phyloP scores from a whole-genome alignment of 2,329 filamentous ascomycete genomes.

The Nemania sp. region DNA sequence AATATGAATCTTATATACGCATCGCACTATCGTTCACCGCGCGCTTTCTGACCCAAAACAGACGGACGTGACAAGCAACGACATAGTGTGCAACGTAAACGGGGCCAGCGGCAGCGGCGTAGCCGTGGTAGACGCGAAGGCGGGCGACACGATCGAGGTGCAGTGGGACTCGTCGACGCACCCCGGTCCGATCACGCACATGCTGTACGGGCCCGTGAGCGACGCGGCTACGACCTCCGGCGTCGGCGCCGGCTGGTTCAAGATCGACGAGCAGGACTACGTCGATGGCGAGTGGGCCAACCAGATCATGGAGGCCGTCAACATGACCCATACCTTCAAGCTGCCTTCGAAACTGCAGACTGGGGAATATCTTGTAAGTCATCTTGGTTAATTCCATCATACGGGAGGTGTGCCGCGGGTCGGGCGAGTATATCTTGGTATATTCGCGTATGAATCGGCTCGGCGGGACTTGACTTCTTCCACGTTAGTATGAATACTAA shows the following conservation, averaged over 20 bases:
- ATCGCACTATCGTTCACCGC: background rate
- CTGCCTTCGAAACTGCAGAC: slow-evolving; percentile 36
- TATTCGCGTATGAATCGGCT: background rate
- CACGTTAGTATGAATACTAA: background rate
- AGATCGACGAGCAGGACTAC: slow-evolving; percentile 35
- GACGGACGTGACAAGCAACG: slow-evolving; percentile 35
- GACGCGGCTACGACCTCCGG: slow-evolving; percentile 71
- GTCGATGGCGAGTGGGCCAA: slow-evolving; percentile 35
- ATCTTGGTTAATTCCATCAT: no score
- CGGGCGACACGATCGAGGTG: slow-evolving; percentile 42
- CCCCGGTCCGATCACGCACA: slow-evolving; percentile 44
- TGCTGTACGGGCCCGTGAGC: slow-evolving; percentile 44
- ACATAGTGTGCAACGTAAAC: slow-evolving; percentile 36
- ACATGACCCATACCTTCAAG: slow-evolving; percentile 34
- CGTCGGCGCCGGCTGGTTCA: slow-evolving; percentile 37
- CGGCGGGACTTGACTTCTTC: background rate
- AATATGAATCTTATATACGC: background rate
- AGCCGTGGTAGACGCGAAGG: slow-evolving; percentile 38
- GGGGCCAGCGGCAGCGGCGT: slow-evolving; percentile 36
- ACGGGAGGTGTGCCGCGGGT: no score
- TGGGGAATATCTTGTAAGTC: slow-evolving; percentile 40
- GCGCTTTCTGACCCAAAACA: slow-evolving; percentile 4
- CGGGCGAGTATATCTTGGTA: no score
- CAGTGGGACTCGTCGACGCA: slow-evolving; percentile 45
- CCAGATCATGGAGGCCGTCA: slow-evolving; percentile 29